These are phyloP conservation scores for Suillus paluster DNA, from an alignment of 768 basidiomycete genomes.

Conservation along the genomic window DNA sequence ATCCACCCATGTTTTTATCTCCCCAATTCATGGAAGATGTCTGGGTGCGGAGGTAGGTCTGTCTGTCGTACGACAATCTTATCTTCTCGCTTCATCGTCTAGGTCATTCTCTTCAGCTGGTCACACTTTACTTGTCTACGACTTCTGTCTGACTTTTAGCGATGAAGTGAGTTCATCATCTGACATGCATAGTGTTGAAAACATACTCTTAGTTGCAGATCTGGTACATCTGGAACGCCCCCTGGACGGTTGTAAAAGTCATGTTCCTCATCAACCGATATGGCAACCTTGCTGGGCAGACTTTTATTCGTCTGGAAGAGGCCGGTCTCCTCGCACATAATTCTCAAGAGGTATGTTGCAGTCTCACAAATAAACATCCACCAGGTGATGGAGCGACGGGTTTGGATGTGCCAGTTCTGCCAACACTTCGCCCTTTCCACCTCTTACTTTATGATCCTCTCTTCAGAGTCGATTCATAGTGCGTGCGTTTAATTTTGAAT, in stretches of 20 bases:
- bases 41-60: conserved; percentile 4
- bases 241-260: conserved; percentile 17
- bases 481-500: background rate
- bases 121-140: conserved; percentile 26
- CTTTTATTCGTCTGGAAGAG: conserved; percentile 12
- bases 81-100: background rate
- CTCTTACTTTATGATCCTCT: background rate
- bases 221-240: conserved; percentile 16
- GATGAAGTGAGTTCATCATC: conserved; percentile 24
- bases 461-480: conserved; percentile 13
- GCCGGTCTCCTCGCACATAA: conserved; percentile 8
- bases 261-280: conserved; percentile 26
- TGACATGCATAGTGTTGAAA: conserved; percentile 19
- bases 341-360: conserved; percentile 3
- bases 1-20: background rate
- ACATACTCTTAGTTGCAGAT: background rate
- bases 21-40: background rate
- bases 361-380: background rate
- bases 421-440: background rate
- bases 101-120: conserved; percentile 23
- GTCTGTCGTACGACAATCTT: background rate
- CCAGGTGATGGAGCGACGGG: background rate
- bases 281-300: conserved; percentile 21
- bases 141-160: conserved; percentile 29
- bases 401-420: conserved; percentile 7